phyloP scores from a whole-genome alignment of 768 basidiomycete genomes.

The Boletus pseudo-olivaceus region DNA sequence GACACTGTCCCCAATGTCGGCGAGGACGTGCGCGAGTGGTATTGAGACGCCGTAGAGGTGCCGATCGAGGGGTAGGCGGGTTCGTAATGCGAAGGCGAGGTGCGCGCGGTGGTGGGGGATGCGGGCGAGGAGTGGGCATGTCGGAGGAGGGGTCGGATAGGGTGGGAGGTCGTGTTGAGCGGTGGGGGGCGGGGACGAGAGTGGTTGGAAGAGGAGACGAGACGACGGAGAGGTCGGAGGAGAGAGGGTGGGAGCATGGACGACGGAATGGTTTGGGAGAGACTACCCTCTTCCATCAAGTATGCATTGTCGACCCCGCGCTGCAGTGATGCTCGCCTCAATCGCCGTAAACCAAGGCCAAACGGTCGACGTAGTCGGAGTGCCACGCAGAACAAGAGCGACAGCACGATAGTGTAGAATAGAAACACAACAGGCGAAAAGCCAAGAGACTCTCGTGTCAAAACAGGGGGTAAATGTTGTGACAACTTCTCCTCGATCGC shows the following conservation, averaged over 20 bases:
- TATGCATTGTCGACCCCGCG: slow-evolving; percentile 27
- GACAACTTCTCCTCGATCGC: slow-evolving; percentile 61
- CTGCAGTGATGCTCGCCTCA: slow-evolving; percentile 42
- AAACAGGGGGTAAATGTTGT: slow-evolving; percentile 61
- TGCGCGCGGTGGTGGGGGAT: slow-evolving; percentile 10
- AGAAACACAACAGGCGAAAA: slow-evolving; percentile 68
- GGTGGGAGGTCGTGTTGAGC: slow-evolving; percentile 9
- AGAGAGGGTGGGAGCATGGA: slow-evolving; percentile 23
- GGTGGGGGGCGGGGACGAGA: slow-evolving; percentile 24
- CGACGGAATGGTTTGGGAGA: slow-evolving; percentile 11
- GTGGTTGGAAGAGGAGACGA: slow-evolving; percentile 20
- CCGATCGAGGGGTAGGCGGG: slow-evolving; percentile 23
- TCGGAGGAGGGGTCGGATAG: slow-evolving; percentile 14
- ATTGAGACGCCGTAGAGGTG: slow-evolving; percentile 33
- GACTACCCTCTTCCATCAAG: slow-evolving; percentile 47
- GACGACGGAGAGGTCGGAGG: slow-evolving; percentile 27
- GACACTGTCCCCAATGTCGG: slow-evolving; percentile 18
- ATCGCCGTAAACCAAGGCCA: slow-evolving; percentile 40
- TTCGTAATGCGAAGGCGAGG: slow-evolving; percentile 16
- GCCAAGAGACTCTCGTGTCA: slow-evolving; percentile 63
- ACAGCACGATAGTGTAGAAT: slow-evolving; percentile 47
- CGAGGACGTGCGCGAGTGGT: slow-evolving; percentile 32
- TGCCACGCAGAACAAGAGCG: slow-evolving; percentile 40
- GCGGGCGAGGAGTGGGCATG: slow-evolving; percentile 21
- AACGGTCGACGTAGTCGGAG: slow-evolving; percentile 60